phyloP scores from a whole-genome alignment of 1,284 basidiomycete genomes.

The Cystobasidium slooffiae region DNA sequence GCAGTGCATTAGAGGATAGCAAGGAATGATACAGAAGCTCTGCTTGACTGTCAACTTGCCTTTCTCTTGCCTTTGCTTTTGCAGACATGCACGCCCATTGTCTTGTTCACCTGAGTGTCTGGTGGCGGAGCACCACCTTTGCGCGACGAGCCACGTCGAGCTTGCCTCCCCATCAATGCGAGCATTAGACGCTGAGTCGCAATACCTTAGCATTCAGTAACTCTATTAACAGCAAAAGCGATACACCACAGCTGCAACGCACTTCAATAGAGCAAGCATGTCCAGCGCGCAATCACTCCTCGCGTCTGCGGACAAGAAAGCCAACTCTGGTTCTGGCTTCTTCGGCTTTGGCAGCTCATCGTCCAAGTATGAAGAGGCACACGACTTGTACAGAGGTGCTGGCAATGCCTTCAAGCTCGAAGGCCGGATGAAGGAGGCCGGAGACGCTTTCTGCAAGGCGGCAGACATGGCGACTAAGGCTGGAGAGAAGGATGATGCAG shows the following conservation, averaged over 20 bases:
- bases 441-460: conserved; percentile 62
- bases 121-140: conserved; percentile 22
- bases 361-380: conserved; percentile 45
- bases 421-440: conserved; percentile 64
- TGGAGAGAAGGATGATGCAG: conserved; percentile 86
- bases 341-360: conserved; percentile 41
- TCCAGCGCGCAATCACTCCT: conserved; percentile 44
- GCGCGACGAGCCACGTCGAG: background rate
- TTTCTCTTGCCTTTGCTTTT: conserved; percentile 13
- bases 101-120: background rate
- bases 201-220: too few species aligned
- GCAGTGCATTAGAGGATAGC: background rate
- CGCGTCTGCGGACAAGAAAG: conserved; percentile 46
- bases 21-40: conserved; percentile 3
- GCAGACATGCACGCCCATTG: background rate
- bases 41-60: background rate
- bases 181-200: too few species aligned
- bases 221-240: background rate
- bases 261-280: conserved; percentile 10
- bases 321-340: conserved; percentile 41
- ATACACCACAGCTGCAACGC: background rate
- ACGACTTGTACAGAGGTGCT: conserved; percentile 59
- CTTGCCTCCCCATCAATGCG: background rate
- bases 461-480: conserved; percentile 87
- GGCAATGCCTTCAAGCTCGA: conserved; percentile 96